Base-by-base conservation (phyloP, 306 rosid species). In the Parietaria judaica region DNA sequence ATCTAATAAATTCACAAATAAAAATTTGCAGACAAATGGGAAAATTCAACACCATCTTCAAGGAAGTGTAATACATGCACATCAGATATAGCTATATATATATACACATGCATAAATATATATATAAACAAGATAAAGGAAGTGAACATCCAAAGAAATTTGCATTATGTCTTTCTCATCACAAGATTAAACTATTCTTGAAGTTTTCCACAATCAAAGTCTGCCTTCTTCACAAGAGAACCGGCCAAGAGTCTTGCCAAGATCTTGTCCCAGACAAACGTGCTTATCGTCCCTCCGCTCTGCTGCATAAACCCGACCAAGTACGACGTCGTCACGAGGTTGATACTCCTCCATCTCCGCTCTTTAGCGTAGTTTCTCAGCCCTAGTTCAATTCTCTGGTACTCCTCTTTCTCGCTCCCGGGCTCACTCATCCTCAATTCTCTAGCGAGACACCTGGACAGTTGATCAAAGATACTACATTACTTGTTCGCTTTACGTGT, bases 121-220 rank as follows among this genome's bases (percentile, higher is more conserved):
- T 23, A 23, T 23, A 23, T 23, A 23, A 23, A 23, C 31, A 23
- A 23, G 31, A 23, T 23, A 23, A 23, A 23, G 31, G 31, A 23
- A 23, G 31, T 23, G 31, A 23, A 23, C 31, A 23, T 23, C 31
- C 31, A 23, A 23, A 23, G 31, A 23, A 23, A 23, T 23, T 23
- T 23, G 31, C 31, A 23, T 23, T 23, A 23, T 23, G 31, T 23
- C 31, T 23, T 23, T 23, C 31, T 23, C 31, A 23, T 23, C 31
- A 23, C 31, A 23, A 23, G 31, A 23, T 23, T 23, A 23, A 23
- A 23, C 31, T 23, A 23, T 23, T 23, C 31, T 23, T 23, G 31
- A 10, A 81, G 86, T 54, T 74, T 74, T 50, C 90, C 94, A 75
- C 84, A 85, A 65, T 83, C 83, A 71, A 66, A 88, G 65, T 60